Evolutionary conservation across 2,329 filamentous ascomycete genomes (phyloP).

Genomic region (Aschersonia sp.): DNA sequence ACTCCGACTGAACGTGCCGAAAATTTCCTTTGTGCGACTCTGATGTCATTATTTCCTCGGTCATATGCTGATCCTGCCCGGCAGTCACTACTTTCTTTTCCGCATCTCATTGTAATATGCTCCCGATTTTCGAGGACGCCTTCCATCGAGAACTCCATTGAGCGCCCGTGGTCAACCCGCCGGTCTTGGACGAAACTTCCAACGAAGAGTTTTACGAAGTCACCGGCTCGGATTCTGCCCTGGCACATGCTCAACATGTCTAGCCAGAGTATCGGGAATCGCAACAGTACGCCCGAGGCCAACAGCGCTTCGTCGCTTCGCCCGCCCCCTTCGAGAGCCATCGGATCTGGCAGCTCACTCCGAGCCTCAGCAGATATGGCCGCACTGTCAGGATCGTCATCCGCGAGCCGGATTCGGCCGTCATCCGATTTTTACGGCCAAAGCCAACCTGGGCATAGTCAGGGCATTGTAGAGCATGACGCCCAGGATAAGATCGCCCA

Average conservation of each 20-base stretch:
- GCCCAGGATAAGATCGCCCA: slow-evolving; percentile 86
- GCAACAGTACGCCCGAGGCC: slow-evolving; percentile 93
- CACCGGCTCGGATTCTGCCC: not conserved
- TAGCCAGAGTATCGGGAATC: slow-evolving; percentile 62
- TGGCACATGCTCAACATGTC: slow-evolving; percentile 42
- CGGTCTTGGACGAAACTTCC: not conserved
- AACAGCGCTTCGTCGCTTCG: slow-evolving; percentile 69
- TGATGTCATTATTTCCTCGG: no score
- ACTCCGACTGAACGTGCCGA: no score
- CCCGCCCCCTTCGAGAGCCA: slow-evolving; percentile 62
- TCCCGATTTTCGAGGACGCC: not conserved
- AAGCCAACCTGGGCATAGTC: slow-evolving; percentile 50
- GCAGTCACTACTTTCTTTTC: no score
- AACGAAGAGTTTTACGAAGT: not conserved
- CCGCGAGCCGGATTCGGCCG: slow-evolving; percentile 71
- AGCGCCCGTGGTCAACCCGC: no score
- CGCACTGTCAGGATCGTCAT: slow-evolving; percentile 52
- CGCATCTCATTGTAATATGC: not conserved
- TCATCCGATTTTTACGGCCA: slow-evolving; percentile 91
- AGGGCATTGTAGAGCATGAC: slow-evolving; percentile 58
- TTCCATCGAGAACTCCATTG: not conserved
- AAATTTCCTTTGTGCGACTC: no score
- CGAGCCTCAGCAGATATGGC: slow-evolving; percentile 95
- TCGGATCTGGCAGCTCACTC: slow-evolving; percentile 71
- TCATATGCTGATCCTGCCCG: no score